Percentiles rank a stretch among this genome's conserved stretches.
phyloP scores from a whole-genome alignment of 495 filamentous ascomycete genomes.

The Trichoderma virens region DNA sequence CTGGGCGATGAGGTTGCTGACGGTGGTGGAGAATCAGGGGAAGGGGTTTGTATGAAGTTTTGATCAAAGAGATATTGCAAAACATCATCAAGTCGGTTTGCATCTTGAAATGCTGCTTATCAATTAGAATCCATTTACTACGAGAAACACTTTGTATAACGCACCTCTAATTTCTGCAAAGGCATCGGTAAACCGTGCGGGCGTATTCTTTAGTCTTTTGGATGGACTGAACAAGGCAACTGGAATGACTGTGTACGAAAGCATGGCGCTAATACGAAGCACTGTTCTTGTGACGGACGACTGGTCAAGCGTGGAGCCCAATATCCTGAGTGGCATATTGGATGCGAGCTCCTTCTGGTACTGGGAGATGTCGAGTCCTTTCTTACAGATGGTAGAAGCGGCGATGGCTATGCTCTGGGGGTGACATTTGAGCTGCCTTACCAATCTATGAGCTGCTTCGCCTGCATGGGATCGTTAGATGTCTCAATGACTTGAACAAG shows the following conservation, averaged over 20 bases:
- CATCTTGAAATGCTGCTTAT: background rate
- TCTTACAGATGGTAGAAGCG: background rate
- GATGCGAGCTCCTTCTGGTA: background rate
- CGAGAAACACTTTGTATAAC: background rate
- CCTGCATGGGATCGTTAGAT: background rate
- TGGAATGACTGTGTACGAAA: slow-evolving; percentile 8
- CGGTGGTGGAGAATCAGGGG: background rate
- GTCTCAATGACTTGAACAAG: background rate
- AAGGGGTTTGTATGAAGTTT: slow-evolving; percentile 5
- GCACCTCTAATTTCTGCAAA: slow-evolving; percentile 1
- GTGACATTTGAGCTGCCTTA: background rate
- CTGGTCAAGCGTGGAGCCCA: slow-evolving; percentile 7
- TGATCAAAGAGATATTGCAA: slow-evolving; percentile 4
- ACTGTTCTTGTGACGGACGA: slow-evolving; percentile 7
- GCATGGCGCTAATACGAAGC: slow-evolving; percentile 11
- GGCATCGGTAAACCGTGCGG: background rate
- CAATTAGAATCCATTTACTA: background rate
- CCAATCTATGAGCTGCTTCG: background rate
- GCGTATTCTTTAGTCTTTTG: background rate
- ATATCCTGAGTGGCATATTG: background rate
- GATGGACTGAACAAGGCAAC: slow-evolving; percentile 4
- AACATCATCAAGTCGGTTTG: background rate
- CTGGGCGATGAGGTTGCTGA: background rate
- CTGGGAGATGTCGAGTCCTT: background rate
- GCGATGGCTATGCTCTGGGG: background rate